These are phyloP conservation scores for Fusarium sulawesiense DNA, from an alignment of 2,329 filamentous ascomycete genomes.

Conservation along the genomic window DNA sequence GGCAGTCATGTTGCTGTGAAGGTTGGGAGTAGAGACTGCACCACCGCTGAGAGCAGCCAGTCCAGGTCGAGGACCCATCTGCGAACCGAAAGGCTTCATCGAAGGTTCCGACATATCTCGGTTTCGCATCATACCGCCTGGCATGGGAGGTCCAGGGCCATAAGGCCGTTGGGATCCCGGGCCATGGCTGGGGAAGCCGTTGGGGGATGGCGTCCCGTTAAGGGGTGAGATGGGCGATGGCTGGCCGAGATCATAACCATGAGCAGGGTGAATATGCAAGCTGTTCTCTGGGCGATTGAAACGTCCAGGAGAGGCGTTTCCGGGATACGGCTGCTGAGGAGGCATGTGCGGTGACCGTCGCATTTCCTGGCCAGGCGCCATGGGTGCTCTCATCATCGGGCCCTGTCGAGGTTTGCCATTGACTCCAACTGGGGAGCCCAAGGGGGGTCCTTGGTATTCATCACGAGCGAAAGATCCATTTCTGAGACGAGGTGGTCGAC, in stretches of 20 bases:
- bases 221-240: constrained; percentile 59
- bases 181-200: constrained; percentile 28
- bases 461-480: constrained; percentile 54
- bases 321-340: constrained; percentile 51
- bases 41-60: constrained; percentile 51
- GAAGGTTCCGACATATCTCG: constrained; percentile 64
- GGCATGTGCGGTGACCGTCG: constrained; percentile 60
- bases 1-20: constrained; percentile 50
- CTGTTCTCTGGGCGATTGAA: constrained; percentile 42
- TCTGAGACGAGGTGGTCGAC: constrained; percentile 55
- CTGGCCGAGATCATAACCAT: constrained; percentile 54
- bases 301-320: constrained; percentile 33
- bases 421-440: constrained; percentile 35
- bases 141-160: constrained; percentile 19
- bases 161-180: constrained; percentile 26
- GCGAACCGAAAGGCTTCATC: constrained; percentile 60
- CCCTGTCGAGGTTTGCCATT: constrained; percentile 47
- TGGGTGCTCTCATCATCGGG: constrained; percentile 57
- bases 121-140: constrained; percentile 54
- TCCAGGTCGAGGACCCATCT: constrained; percentile 55
- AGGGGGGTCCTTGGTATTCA: constrained; percentile 48
- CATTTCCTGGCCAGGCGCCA: constrained; percentile 60
- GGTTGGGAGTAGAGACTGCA: constrained; percentile 53
- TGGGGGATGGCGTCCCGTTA: constrained; percentile 26
- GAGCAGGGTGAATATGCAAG: constrained; percentile 27